Conservation (phyloP, 371 early-diverging fungal species). For the Mortierella sp. region DNA sequence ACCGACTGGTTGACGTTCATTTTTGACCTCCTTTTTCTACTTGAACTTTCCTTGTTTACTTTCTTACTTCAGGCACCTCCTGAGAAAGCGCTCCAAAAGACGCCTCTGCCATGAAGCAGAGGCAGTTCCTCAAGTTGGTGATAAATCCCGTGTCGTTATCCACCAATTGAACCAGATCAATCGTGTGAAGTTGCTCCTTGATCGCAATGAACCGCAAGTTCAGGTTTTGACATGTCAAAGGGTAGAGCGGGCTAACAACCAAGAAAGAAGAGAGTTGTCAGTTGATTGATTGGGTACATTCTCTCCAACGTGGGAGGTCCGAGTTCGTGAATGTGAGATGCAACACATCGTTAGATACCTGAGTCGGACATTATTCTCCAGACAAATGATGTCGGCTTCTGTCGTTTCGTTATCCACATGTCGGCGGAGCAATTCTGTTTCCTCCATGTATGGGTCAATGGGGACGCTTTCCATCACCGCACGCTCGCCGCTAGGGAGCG, state of each 20-base stretch:
- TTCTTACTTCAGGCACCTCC: conserved; percentile 35
- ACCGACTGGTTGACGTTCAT: too few species aligned
- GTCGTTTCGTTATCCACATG: conserved; percentile 74
- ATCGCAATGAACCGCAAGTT: conserved; percentile 84
- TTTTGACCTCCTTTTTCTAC: too few species aligned
- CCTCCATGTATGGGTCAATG: conserved; percentile 73
- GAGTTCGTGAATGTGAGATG: too few species aligned
- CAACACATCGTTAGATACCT: conserved; percentile 57
- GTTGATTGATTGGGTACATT: too few species aligned
- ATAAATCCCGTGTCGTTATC: conserved; percentile 77
- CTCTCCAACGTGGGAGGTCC: too few species aligned
- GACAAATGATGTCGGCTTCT: conserved; percentile 77
- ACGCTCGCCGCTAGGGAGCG: conserved; percentile 57
- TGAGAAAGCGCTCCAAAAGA: conserved; percentile 52
- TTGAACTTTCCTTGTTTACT: conserved; percentile 5
- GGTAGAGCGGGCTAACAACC: conserved; percentile 69
- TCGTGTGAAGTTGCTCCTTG: conserved; percentile 74
- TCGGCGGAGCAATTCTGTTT: conserved; percentile 69
- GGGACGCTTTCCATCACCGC: conserved; percentile 57
- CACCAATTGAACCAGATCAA: conserved; percentile 75
- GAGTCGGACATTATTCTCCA: conserved; percentile 75
- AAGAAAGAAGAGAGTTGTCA: too few species aligned
- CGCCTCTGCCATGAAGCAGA: conserved; percentile 55
- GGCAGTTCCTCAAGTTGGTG: conserved; percentile 68
- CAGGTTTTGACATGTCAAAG: conserved; percentile 74